These are phyloP conservation scores for Paramecium sexaurelia DNA, from an alignment of 73 alveolate genomes.

Conservation along the genomic window DNA sequence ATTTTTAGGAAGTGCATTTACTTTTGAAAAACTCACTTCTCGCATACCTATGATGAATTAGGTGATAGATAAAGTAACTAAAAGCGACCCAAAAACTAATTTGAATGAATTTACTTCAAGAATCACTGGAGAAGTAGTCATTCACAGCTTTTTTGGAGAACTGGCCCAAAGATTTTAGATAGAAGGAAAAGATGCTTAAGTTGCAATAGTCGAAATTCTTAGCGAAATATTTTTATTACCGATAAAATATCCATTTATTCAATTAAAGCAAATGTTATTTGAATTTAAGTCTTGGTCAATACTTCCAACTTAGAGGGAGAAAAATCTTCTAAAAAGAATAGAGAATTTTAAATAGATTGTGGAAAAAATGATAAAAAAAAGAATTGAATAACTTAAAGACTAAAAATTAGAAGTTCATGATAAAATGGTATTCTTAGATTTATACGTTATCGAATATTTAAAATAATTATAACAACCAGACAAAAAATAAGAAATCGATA, in stretches of 20 bases:
- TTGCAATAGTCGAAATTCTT: background rate
- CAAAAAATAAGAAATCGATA: background rate
- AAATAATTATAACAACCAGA: background rate
- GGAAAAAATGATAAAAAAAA: background rate
- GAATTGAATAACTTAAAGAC: background rate
- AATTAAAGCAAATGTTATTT: background rate
- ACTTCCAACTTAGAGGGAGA: slow-evolving; percentile 14
- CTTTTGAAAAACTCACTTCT: background rate
- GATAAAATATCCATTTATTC: background rate
- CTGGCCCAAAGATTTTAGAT: background rate
- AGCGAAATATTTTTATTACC: background rate
- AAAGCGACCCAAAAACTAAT: background rate
- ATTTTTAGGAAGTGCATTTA: background rate
- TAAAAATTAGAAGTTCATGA: background rate
- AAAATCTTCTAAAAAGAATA: background rate
- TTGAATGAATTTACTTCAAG: background rate
- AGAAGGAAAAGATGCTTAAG: slow-evolving; percentile 8
- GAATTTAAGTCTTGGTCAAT: background rate
- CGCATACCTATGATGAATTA: slow-evolving; percentile 41
- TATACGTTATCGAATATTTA: background rate
- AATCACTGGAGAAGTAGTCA: slow-evolving; percentile 52
- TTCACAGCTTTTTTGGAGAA: slow-evolving; percentile 20
- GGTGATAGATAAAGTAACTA: background rate
- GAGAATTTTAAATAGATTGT: background rate
- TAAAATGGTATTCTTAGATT: background rate